Percentiles rank a stretch among this genome's conserved stretches.
Evolutionary conservation across 2,329 filamentous ascomycete genomes (phyloP).

Genomic region (Cryphonectria parasitica): DNA sequence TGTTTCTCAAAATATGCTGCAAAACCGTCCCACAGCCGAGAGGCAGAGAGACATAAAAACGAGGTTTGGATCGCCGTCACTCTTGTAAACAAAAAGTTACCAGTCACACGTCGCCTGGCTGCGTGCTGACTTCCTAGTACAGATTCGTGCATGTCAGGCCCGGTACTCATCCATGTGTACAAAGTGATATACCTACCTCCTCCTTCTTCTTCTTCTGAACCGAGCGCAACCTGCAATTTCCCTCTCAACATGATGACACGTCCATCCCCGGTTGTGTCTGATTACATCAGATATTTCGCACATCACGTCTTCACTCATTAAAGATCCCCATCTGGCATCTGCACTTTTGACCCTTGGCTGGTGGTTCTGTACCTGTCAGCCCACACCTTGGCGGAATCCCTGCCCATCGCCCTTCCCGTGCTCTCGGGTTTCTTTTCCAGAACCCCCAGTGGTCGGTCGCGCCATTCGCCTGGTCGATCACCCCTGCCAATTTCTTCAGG

Average conservation of each 20-base stretch:
- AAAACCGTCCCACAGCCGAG: neutral
- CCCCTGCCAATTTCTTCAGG: constrained; percentile 5
- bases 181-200: too few species aligned
- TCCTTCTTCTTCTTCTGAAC: neutral
- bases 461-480: constrained; percentile 6
- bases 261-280: neutral
- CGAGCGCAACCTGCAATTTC: neutral
- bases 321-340: constrained; percentile 9
- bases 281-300: constrained; percentile 11
- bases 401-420: neutral
- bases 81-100: neutral
- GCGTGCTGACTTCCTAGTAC: neutral
- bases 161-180: neutral
- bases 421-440: constrained; percentile 8
- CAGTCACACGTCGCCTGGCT: neutral
- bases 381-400: neutral
- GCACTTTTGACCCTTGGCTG: neutral
- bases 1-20: neutral
- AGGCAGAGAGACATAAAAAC: neutral
- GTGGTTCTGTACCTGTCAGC: neutral
- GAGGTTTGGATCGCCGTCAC: neutral
- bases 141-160: neutral
- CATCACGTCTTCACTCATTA: constrained; percentile 8
- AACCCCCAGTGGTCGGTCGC: constrained; percentile 13
- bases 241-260: neutral